Percentiles rank a stretch among this genome's conserved stretches.
phyloP scores from a whole-genome alignment of 2,329 filamentous ascomycete genomes.

The Cladosporium phlei region DNA sequence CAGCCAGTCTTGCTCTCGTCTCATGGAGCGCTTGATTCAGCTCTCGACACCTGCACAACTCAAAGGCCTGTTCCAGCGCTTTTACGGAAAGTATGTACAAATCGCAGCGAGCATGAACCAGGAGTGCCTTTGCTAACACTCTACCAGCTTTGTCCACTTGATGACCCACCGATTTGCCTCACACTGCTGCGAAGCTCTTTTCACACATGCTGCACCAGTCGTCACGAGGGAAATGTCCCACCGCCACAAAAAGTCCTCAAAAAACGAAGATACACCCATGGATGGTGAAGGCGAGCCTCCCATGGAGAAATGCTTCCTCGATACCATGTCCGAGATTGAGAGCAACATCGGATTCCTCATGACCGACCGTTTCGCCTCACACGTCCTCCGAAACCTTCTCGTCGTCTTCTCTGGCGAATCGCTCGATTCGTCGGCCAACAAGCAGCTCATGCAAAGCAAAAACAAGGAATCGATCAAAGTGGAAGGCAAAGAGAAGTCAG shows the following conservation, averaged over 20 bases:
- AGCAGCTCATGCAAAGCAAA: conserved; percentile 79
- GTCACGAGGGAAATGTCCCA: conserved; percentile 66
- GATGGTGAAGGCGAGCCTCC: conserved; percentile 51
- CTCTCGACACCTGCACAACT: conserved; percentile 74
- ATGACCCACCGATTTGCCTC: conserved; percentile 95
- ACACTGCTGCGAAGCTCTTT: conserved; percentile 93
- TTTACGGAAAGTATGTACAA: conserved; percentile 63
- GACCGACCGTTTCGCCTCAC: conserved; percentile 85
- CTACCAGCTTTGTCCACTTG: conserved; percentile 67
- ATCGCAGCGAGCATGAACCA: neutral
- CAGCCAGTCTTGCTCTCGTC: conserved; percentile 87
- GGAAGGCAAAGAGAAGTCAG: conserved; percentile 45
- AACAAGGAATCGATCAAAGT: conserved; percentile 80
- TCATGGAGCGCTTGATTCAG: conserved; percentile 87
- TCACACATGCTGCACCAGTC: conserved; percentile 72
- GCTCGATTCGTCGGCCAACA: conserved; percentile 63
- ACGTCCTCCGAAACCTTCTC: conserved; percentile 79
- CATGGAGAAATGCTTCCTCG: conserved; percentile 81
- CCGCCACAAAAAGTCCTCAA: conserved; percentile 21
- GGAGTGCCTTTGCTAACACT: neutral
- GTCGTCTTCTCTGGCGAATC: conserved; percentile 80
- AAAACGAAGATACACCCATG: conserved; percentile 14
- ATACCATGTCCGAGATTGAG: conserved; percentile 82
- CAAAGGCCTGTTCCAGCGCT: conserved; percentile 80
- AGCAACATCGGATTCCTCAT: conserved; percentile 76